Conservation (phyloP, 2,329 filamentous ascomycete genomes). For the Fusarium chuoi region DNA sequence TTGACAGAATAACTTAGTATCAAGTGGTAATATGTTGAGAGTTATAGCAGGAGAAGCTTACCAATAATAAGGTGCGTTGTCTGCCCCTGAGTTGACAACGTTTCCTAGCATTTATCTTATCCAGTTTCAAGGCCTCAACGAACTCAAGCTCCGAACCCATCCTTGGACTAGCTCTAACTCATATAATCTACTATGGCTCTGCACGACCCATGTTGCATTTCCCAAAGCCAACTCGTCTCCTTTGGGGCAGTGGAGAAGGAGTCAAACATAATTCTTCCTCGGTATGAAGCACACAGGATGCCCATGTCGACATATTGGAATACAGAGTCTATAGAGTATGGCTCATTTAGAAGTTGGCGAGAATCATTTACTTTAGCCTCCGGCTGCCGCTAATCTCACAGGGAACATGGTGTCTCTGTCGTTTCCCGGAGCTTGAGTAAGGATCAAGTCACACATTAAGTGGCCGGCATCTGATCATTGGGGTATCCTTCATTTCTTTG, state of each 20-base stretch:
- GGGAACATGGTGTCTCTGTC: constrained; percentile 45
- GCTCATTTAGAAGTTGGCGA: background rate
- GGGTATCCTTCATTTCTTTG: background rate
- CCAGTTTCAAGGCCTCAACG: background rate
- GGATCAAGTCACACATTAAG: constrained; percentile 83
- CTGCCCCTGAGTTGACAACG: background rate
- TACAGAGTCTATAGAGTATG: too few relatives aligned
- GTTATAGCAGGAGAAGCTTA: background rate
- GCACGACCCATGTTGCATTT: background rate
- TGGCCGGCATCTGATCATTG: constrained; percentile 67
- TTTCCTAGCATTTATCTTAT: background rate
- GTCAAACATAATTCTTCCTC: background rate
- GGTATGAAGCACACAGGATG: background rate
- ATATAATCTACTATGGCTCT: background rate
- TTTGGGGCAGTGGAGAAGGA: background rate
- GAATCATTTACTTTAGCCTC: background rate
- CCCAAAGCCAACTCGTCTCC: background rate
- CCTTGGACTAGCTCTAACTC: background rate
- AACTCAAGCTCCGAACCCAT: too few relatives aligned
- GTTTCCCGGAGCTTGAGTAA: constrained; percentile 73
- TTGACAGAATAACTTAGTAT: fast-evolving
- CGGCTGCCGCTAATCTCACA: background rate
- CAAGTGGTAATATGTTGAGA: fast-evolving
- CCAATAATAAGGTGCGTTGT: background rate
- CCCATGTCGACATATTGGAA: background rate